phyloP scores from a whole-genome alignment of 129 eudicot genomes.

The Flaveria bidentis region DNA sequence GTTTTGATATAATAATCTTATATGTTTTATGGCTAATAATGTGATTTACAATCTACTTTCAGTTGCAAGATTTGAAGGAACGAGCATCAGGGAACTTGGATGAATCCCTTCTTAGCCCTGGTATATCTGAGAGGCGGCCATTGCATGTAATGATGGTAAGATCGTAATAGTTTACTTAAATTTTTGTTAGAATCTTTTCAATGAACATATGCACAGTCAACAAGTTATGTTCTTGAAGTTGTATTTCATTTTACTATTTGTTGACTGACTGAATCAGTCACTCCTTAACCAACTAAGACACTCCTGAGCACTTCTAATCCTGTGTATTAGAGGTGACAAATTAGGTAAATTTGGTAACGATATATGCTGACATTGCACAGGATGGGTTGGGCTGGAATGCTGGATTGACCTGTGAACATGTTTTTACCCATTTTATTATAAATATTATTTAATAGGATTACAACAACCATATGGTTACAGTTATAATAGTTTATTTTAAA shows the following conservation, averaged over 20 bases:
- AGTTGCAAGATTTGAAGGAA: constrained; percentile 86
- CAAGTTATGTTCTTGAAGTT: background rate
- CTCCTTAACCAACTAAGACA: too few relatives aligned
- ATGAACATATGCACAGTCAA: background rate
- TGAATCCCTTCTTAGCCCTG: constrained; percentile 74
- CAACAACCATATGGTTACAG: background rate
- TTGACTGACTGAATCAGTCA: too few relatives aligned
- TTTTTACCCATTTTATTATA: background rate
- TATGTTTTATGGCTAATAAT: too few relatives aligned
- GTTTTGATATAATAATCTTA: background rate
- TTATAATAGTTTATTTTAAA: background rate
- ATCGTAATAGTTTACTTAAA: constrained; percentile 60
- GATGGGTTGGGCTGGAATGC: background rate
- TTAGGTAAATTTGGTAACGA: background rate
- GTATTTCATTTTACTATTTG: background rate
- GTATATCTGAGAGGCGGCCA: constrained; percentile 93
- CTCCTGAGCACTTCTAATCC: background rate
- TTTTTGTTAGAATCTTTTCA: background rate
- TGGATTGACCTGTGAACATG: background rate
- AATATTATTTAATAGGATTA: background rate
- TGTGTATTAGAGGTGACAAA: constrained; percentile 1
- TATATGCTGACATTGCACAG: background rate
- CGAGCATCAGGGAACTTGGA: constrained; percentile 89
- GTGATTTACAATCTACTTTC: constrained; percentile 18
- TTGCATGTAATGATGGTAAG: constrained; percentile 98